Evolutionary conservation across 2,329 filamentous ascomycete species (phyloP).

Genomic region (Curvularia hawaiiensis): DNA sequence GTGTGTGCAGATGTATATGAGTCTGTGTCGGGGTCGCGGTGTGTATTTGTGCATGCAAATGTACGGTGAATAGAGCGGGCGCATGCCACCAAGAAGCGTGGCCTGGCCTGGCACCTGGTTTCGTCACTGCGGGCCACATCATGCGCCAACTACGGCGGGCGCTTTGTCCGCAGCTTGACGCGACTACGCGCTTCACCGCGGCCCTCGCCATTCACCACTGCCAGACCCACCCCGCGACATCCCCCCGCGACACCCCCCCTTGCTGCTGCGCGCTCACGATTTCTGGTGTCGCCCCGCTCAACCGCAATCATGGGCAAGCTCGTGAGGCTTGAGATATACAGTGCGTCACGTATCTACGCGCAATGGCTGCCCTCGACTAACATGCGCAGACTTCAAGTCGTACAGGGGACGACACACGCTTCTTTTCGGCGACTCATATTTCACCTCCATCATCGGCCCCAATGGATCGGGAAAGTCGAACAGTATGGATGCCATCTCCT

Average conservation of each 20-base stretch:
- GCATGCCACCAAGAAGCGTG: neutral
- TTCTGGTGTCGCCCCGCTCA: conserved; percentile 8
- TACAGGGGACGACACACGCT: conserved; percentile 97
- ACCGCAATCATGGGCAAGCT: conserved; percentile 81
- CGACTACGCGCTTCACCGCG: conserved; percentile 19
- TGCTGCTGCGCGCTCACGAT: conserved; percentile 18
- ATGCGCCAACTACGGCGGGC: conserved; percentile 33
- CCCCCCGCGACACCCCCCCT: conserved; percentile 3
- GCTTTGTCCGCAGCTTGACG: conserved; percentile 14
- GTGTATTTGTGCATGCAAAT: neutral
- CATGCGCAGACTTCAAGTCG: conserved; percentile 86
- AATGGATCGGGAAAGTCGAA: conserved; percentile 99
- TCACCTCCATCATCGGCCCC: conserved; percentile 98
- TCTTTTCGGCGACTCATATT: conserved; percentile 96
- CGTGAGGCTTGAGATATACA: conserved; percentile 91
- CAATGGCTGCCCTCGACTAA: conserved; percentile 19
- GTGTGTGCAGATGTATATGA: neutral
- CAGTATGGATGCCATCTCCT: conserved; percentile 99
- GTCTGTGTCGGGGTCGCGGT: neutral
- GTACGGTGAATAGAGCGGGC: neutral
- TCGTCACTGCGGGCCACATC: conserved; percentile 29
- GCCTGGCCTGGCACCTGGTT: conserved; percentile 11
- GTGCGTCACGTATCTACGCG: conserved; percentile 56
- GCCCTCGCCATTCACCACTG: conserved; percentile 4
- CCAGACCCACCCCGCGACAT: conserved; percentile 11